Evolutionary conservation across 1,284 basidiomycete genomes (phyloP).

Genomic region (Puccinia novopanici): DNA sequence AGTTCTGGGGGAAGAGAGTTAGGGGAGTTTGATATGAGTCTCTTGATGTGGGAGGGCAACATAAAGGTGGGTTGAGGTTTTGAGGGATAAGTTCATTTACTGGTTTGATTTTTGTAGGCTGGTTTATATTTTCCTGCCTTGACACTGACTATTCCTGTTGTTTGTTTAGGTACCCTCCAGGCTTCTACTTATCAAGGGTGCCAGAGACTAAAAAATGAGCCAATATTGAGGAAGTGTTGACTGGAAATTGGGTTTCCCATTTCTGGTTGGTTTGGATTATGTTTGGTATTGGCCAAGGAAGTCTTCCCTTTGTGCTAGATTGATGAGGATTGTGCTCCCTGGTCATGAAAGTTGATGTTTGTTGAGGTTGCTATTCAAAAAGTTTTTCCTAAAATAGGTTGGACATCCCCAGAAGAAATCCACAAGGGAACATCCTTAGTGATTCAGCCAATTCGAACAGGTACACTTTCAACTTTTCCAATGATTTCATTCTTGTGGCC

Average conservation of each 20-base stretch:
- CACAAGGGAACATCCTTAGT: no score
- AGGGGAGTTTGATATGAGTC: not conserved
- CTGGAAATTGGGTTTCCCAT: not conserved
- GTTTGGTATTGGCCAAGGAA: not conserved
- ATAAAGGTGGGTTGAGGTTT: conserved; percentile 3
- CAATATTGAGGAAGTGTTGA: not conserved
- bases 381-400: not conserved
- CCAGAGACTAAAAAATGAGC: conserved; percentile 11
- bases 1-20: not conserved
- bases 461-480: no score
- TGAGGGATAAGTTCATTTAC: conserved; percentile 22
- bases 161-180: no score
- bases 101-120: conserved; percentile 17
- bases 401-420: no score
- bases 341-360: not conserved
- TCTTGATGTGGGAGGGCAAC: not conserved
- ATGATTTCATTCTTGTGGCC: no score
- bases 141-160: not conserved
- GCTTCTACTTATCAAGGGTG: not conserved
- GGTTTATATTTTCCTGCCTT: conserved; percentile 15
- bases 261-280: not conserved
- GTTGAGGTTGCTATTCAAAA: not conserved
- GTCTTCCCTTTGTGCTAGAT: not conserved
- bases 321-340: not conserved
- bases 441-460: no score